Evolutionary conservation across 768 basidiomycete genomes (phyloP).

Genomic region (Galerina sulciceps): DNA sequence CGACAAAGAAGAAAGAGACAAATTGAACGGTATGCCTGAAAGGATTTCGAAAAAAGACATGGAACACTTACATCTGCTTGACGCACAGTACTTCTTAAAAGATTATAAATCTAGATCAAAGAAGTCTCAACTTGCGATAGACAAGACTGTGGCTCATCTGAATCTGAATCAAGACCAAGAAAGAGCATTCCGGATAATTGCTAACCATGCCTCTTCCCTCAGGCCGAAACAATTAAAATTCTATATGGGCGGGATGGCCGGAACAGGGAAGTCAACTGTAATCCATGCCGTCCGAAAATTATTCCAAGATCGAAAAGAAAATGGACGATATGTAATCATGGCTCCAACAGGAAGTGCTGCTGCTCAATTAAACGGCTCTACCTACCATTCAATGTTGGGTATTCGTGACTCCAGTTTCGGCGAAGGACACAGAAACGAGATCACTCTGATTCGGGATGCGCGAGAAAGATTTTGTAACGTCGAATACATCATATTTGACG

Average conservation of each 20-base stretch:
- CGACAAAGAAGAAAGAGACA: too few species aligned
- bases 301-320: not conserved
- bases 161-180: not conserved
- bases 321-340: not conserved
- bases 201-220: not conserved
- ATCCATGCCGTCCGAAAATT: not conserved
- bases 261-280: not conserved
- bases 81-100: not conserved
- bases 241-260: not conserved
- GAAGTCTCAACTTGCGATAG: too few species aligned
- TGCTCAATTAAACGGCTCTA: not conserved
- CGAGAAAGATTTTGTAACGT: constrained; percentile 22
- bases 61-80: not conserved
- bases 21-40: too few species aligned
- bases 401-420: not conserved
- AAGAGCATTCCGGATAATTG: not conserved
- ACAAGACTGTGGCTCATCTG: not conserved
- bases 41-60: too few species aligned
- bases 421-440: not conserved
- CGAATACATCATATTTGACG: constrained; percentile 28
- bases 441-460: not conserved
- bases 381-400: not conserved
- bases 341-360: not conserved
- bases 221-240: not conserved
- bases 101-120: not conserved